A percentile compares a stretch with the other conserved stretches of the same genome.
These are phyloP conservation scores for Fusarium sp. DNA, from an alignment of 2,329 filamentous ascomycete genomes.

Conservation along the genomic window DNA sequence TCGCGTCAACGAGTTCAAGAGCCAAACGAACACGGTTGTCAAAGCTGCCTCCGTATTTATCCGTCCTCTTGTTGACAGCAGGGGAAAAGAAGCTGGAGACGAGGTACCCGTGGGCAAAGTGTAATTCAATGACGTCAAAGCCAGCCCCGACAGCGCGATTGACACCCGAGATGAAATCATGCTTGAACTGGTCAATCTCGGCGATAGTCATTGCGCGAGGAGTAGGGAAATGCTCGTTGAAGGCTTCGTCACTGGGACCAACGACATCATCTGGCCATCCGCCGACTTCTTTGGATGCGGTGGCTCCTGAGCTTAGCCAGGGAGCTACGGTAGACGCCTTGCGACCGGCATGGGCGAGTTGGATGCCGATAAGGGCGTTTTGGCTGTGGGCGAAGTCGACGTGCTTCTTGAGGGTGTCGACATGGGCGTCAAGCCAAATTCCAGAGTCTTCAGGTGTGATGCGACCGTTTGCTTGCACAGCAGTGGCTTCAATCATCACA, in stretches of 20 bases:
- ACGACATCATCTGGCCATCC: constrained; percentile 67
- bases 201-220: constrained; percentile 74
- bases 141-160: constrained; percentile 72
- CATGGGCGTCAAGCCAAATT: constrained; percentile 79
- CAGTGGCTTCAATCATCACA: constrained; percentile 75
- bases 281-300: constrained; percentile 61
- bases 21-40: constrained; percentile 78
- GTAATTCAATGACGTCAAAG: constrained; percentile 77
- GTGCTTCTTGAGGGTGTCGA: constrained; percentile 67
- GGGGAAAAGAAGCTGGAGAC: constrained; percentile 78
- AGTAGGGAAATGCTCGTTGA: constrained; percentile 66
- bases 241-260: constrained; percentile 63
- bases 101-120: constrained; percentile 84
- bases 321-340: constrained; percentile 65
- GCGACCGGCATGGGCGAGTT: constrained; percentile 77
- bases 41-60: constrained; percentile 75
- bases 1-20: constrained; percentile 74
- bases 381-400: constrained; percentile 78
- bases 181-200: constrained; percentile 75
- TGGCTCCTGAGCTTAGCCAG: constrained; percentile 61
- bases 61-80: constrained; percentile 75
- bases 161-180: constrained; percentile 66
- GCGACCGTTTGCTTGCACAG: constrained; percentile 74
- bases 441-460: constrained; percentile 78
- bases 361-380: constrained; percentile 73